Evolutionary conservation across 2,329 filamentous ascomycete species (phyloP), one percentile per base, ranked within the genome.

Genomic region (Diaporthe helianthi): DNA sequence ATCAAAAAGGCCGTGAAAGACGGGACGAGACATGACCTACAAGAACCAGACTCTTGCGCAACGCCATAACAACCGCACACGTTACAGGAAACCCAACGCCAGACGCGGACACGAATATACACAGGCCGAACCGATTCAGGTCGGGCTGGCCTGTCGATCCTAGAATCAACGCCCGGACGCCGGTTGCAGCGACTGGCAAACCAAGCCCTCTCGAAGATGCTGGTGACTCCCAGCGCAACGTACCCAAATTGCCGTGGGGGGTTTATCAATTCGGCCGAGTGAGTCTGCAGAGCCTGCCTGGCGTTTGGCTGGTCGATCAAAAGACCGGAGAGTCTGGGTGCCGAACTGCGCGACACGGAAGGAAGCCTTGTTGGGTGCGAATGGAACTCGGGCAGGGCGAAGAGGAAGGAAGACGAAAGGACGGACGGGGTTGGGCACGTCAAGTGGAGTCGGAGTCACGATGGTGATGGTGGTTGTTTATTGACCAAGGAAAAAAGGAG

Each of bases 11-110:
- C 49, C n/a, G 49, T 46, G 17, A n/a, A n/a, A 71, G 58, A 69
- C 61, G 66, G 66, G 66, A 71, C 61, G 67, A 71, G 54, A 58
- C 67, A 61, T 69, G 61, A 70, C 69, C 68, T 67, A 70, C 69
- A 70, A 65, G 67, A 65, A 70, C 58, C 46, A 44, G n/a, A 67
- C 69, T 70, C 69, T 61, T 60, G 69, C 58, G 51, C 69, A 63
- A 68, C 69, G 69, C 69, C 69, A 70, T 70, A 70, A 70, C 69
- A 68, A 52, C 65, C 41, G 41, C 46, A 58, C 53, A 65, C 46
- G 61, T 53, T 65, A n/a, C 22, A 55, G 64, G n/a, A 67, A 19
- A 46, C 41, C 38, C 29, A 52, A 36, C 44, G 41, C 52, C 65
- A 38, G 47, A 67, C 33, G 49, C 26, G 44, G 58, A 63, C 44